Conservation (phyloP, 768 basidiomycete species). For the Clitopilus passeckerianus region DNA sequence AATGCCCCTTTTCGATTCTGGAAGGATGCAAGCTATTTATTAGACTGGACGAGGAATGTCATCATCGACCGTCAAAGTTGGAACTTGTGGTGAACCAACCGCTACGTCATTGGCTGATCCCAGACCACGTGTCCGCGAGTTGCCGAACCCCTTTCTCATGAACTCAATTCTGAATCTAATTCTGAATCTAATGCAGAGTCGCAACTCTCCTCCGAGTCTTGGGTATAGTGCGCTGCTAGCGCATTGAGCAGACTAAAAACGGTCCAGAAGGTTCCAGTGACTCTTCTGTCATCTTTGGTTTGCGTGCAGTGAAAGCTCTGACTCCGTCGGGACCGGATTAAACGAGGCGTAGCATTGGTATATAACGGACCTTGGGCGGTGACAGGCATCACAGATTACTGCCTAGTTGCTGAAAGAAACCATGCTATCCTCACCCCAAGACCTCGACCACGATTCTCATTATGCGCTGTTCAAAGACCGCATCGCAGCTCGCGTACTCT, state of each 20-base stretch:
- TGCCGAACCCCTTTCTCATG: neutral
- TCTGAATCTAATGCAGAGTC: too few species aligned
- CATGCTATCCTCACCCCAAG: neutral
- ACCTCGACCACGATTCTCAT: conserved; percentile 6
- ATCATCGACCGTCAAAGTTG: neutral
- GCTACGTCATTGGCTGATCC: neutral
- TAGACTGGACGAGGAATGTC: neutral
- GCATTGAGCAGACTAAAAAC: too few species aligned
- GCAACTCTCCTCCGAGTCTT: too few species aligned
- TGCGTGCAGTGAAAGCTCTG: neutral
- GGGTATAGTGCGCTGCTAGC: too few species aligned
- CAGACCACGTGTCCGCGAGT: conserved; percentile 1
- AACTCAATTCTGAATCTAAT: too few species aligned
- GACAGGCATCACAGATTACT: too few species aligned
- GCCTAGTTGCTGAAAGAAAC: neutral
- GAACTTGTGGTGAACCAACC: neutral
- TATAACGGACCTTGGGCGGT: neutral
- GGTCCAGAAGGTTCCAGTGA: too few species aligned
- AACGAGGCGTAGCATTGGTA: neutral
- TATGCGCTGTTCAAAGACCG: conserved; percentile 38
- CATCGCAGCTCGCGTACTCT: conserved; percentile 35
- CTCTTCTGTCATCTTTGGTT: too few species aligned
- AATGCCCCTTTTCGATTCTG: neutral
- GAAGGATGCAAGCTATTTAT: neutral
- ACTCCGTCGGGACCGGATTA: neutral